Base-by-base conservation (phyloP, 2,329 filamentous ascomycete genomes). In the Colletotrichum sp. region DNA sequence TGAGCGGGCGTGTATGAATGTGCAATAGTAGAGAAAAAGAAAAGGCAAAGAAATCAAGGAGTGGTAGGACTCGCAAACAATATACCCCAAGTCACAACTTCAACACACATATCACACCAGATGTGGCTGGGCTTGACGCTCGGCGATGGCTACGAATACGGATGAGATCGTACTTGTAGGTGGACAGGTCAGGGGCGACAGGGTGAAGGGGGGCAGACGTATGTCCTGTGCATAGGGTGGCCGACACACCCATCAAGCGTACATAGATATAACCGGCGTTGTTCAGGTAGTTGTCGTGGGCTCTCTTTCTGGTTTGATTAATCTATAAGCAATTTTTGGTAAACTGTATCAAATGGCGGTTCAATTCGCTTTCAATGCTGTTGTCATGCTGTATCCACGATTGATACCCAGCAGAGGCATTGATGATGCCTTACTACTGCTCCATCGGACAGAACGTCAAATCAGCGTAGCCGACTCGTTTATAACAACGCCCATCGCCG, bases 41-140 rank as follows among this genome's bases (percentile, higher is more conserved):
- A 29, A 66, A 39, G 44, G 57, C 29, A 22, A 57, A 32, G 44
- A 52, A 44, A 63, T 30, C 55, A 69, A 57, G 59, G 55, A 69
- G 63, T 73, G 69, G 61, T 68, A 55, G 61, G 65, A 61, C 36
- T 34, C 29, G 49, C 30, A 66, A 73, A 76, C 34, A 63, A 74
- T 76, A 76, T 76, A 76, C 74, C 74, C 74, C 67, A 64, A 76
- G 70, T 76, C 74, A 69, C 44, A 74, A 74, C 57, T 36, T 22
- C 49, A 44, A 22, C 22, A 59, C 39, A 59, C 27, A 25, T 13
- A 63, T 52, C n/a, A 52, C 44, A 22, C 44, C 59, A n/a, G 9
- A 65, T 65, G 36, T 29, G 63, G 63, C 34, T 63, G 59, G 30
- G 59, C 59, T 63, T 22, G 59, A 36, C 30, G 59, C 59, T 63